Percentiles rank a stretch among this genome's conserved stretches.
Evolutionary conservation across 1,284 basidiomycete species (phyloP).

Genomic region (Papiliotrema nemorosa): DNA sequence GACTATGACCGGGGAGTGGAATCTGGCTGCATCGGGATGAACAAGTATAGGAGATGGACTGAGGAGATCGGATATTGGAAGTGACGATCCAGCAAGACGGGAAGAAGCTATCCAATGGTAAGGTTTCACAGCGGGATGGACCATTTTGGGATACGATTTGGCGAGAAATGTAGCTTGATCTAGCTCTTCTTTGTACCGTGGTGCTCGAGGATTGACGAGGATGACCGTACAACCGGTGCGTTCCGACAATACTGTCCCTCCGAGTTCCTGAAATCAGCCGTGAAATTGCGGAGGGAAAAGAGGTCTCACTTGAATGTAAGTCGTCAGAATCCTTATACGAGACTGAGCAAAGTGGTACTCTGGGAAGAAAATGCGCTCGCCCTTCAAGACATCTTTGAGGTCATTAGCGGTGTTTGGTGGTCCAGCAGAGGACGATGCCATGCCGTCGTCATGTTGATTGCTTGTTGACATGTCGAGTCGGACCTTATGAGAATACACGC

Average conservation of each 20-base stretch:
- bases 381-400: not conserved
- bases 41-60: conserved; percentile 16
- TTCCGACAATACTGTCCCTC: conserved; percentile 2
- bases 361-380: not conserved
- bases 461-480: too few relatives aligned
- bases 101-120: conserved; percentile 40
- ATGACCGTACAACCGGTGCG: conserved; percentile 14
- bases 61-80: conserved; percentile 15
- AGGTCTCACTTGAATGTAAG: not conserved
- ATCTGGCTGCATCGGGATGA: conserved; percentile 9
- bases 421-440: not conserved
- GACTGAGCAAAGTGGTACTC: not conserved
- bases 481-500: too few relatives aligned
- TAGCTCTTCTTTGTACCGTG: conserved; percentile 6
- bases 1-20: conserved; percentile 22
- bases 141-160: conserved; percentile 5
- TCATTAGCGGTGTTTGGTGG: too few relatives aligned
- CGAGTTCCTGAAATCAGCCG: conserved; percentile 10
- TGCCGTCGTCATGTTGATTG: too few relatives aligned
- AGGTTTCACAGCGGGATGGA: conserved; percentile 13
- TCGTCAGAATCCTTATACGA: not conserved
- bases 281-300: not conserved
- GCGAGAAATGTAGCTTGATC: not conserved
- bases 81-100: not conserved
- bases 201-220: conserved; percentile 20